phyloP scores from a whole-genome alignment of 768 basidiomycete genomes.

The Suillus tomentosus region DNA sequence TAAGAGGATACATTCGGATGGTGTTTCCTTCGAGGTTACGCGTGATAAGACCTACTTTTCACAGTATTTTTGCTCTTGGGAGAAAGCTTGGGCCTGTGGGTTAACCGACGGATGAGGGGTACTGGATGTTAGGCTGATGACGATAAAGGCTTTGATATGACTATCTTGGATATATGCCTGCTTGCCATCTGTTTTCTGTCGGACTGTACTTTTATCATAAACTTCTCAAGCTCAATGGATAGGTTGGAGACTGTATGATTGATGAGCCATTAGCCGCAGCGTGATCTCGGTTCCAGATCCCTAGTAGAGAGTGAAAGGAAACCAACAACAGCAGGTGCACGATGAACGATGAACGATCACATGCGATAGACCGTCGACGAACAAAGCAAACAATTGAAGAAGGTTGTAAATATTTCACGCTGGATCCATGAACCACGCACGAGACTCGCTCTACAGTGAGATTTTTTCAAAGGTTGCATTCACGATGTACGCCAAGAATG shows the following conservation, averaged over 20 bases:
- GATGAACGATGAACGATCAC: not conserved
- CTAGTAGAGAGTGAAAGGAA: not conserved
- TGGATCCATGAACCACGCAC: not conserved
- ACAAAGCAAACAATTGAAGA: not conserved
- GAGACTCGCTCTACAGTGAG: not conserved
- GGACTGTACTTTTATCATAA: not conserved
- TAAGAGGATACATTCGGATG: not conserved
- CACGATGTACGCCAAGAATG: no score
- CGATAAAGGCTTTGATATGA: not conserved
- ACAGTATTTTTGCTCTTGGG: not conserved
- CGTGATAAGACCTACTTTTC: not conserved
- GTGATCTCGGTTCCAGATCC: not conserved
- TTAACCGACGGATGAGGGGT: not conserved
- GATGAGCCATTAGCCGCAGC: not conserved
- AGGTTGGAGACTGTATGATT: not conserved
- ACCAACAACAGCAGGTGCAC: not conserved
- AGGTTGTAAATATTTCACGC: not conserved
- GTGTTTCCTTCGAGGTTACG: not conserved
- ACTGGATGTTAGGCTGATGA: not conserved
- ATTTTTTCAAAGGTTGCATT: no score
- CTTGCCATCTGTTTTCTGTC: not conserved
- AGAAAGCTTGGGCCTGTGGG: not conserved
- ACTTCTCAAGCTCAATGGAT: not conserved
- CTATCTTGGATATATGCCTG: not conserved
- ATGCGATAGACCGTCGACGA: not conserved